These are phyloP conservation scores for Podospora anserina DNA, from an alignment of 495 filamentous ascomycete species.

Conservation along the genomic window DNA sequence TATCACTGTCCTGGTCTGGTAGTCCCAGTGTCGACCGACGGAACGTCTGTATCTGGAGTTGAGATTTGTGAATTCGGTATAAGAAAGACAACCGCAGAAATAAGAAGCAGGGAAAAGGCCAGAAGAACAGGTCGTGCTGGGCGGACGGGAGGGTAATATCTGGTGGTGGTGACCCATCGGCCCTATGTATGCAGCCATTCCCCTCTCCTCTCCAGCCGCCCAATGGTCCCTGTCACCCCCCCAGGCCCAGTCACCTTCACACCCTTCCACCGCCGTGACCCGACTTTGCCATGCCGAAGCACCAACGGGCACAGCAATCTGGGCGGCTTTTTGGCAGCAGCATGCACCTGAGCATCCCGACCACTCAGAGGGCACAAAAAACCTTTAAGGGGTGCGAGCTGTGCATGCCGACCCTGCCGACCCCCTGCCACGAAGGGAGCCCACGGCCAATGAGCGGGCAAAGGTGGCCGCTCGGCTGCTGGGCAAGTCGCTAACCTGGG, in stretches of 20 bases:
- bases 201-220: conserved; percentile 32
- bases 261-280: conserved; percentile 13
- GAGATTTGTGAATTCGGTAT: neutral
- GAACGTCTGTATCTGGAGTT: neutral
- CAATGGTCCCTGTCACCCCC: conserved; percentile 21
- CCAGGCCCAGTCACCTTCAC: conserved; percentile 23
- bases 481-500: conserved; percentile 31
- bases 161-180: conserved; percentile 12
- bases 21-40: neutral
- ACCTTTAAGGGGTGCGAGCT: conserved; percentile 20
- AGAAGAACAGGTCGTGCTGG: conserved; percentile 17
- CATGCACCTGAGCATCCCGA: conserved; percentile 15
- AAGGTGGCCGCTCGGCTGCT: conserved; percentile 29
- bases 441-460: conserved; percentile 27
- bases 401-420: conserved; percentile 33
- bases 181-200: conserved; percentile 23
- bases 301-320: conserved; percentile 25
- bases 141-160: conserved; percentile 31
- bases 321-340: conserved; percentile 27
- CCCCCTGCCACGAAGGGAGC: conserved; percentile 26
- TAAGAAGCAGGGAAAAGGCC: conserved; percentile 8
- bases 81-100: neutral
- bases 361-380: conserved; percentile 28
- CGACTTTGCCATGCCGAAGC: conserved; percentile 14
- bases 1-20: conserved; percentile 3